Evolutionary conservation across 2,329 filamentous ascomycete species (phyloP).

Genomic region (Aspergillus pseudotamarii): DNA sequence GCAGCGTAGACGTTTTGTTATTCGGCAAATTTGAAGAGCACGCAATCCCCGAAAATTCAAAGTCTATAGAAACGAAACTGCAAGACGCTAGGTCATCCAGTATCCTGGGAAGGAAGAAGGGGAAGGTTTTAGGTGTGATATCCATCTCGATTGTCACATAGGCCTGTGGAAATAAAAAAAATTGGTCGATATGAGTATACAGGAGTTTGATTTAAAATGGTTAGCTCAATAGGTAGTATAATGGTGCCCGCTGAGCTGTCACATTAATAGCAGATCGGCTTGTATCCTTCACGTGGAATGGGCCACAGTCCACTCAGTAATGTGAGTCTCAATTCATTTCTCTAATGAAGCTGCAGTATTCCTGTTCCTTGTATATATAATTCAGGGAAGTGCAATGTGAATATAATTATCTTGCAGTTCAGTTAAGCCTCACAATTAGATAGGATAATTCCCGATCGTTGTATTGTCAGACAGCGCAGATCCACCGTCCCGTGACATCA

Average conservation of each 20-base stretch:
- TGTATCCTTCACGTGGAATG: neutral
- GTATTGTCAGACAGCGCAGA: neutral
- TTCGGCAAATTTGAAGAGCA: conserved; percentile 41
- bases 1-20: conserved; percentile 53
- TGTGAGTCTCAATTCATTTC: neutral
- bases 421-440: neutral
- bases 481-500: conserved; percentile 34
- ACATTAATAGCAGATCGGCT: neutral
- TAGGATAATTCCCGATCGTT: neutral
- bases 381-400: neutral
- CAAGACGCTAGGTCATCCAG: conserved; percentile 61
- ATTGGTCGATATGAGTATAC: too few species aligned
- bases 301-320: neutral
- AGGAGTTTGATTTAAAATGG: neutral
- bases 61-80: conserved; percentile 65
- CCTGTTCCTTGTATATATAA: neutral
- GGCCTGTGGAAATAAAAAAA: neutral
- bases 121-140: conserved; percentile 54
- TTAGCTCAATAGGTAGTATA: neutral
- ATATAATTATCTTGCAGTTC: neutral
- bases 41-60: conserved; percentile 68
- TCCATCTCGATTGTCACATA: conserved; percentile 52
- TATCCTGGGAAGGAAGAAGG: conserved; percentile 56
- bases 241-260: neutral
- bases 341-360: neutral